A percentile compares a stretch with the other conserved stretches of the same genome.
phyloP scores from a whole-genome alignment of 306 rosid genomes.

The Begonia masoniana region DNA sequence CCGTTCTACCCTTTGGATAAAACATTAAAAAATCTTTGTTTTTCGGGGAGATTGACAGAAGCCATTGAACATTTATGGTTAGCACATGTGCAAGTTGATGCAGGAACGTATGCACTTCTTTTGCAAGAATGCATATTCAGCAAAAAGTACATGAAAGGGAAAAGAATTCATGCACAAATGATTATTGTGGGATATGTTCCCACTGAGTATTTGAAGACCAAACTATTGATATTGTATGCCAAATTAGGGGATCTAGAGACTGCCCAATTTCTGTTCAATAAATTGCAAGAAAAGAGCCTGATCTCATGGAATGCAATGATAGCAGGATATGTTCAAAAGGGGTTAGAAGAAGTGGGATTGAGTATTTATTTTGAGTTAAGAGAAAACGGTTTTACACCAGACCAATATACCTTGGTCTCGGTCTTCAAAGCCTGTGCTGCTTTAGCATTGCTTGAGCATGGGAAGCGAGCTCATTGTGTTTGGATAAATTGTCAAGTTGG shows the following conservation, averaged over 20 bases:
- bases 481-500: slow-evolving; percentile 47
- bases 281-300: slow-evolving; percentile 28
- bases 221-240: slow-evolving; percentile 49
- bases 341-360: slow-evolving; percentile 43
- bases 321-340: slow-evolving; percentile 47
- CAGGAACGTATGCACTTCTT: slow-evolving; percentile 45
- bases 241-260: slow-evolving; percentile 51
- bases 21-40: slow-evolving; percentile 34
- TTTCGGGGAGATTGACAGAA: slow-evolving; percentile 46
- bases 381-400: slow-evolving; percentile 49
- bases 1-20: slow-evolving; percentile 26
- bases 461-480: slow-evolving; percentile 49
- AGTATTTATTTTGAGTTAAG: slow-evolving; percentile 46
- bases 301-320: slow-evolving; percentile 67
- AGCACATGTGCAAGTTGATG: slow-evolving; percentile 20
- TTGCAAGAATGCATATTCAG: slow-evolving; percentile 69
- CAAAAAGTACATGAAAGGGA: slow-evolving; percentile 44
- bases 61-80: slow-evolving; percentile 46
- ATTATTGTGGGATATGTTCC: slow-evolving; percentile 43
- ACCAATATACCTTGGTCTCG: slow-evolving; percentile 67
- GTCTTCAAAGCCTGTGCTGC: slow-evolving; percentile 60
- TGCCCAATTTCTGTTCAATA: slow-evolving; percentile 31
- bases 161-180: slow-evolving; percentile 49
- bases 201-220: slow-evolving; percentile 39
- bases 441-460: slow-evolving; percentile 54